phyloP scores from a whole-genome alignment of 805 yeast genomes.

The Candida loeiensis region DNA sequence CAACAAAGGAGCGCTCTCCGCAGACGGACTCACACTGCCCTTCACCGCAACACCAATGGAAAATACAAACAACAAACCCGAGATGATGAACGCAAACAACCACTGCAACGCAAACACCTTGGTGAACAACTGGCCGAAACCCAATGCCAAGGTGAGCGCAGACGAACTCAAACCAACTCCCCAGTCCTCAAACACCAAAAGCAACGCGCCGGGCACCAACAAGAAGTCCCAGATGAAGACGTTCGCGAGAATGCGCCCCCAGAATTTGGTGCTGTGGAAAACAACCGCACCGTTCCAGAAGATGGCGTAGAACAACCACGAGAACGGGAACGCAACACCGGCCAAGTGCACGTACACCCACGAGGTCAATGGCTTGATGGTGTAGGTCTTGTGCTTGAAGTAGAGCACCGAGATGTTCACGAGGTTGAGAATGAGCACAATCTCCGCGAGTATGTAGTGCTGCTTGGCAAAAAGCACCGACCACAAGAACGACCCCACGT shows the following conservation, averaged over 20 bases:
- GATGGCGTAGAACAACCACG: constrained; percentile 69
- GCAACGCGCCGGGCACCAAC: constrained; percentile 55
- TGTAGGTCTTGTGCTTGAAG: constrained; percentile 57
- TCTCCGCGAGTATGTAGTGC: constrained; percentile 56
- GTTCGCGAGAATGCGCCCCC: constrained; percentile 68
- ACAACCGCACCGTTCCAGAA: constrained; percentile 86
- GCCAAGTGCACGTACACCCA: constrained; percentile 65
- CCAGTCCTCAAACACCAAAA: constrained; percentile 66
- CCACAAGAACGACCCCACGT: constrained; percentile 63
- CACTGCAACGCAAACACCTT: constrained; percentile 77
- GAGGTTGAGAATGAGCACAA: constrained; percentile 57
- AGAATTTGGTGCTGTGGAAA: constrained; percentile 56
- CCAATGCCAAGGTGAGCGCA: constrained; percentile 61
- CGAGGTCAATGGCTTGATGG: constrained; percentile 47
- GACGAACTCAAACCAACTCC: constrained; percentile 60
- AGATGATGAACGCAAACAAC: constrained; percentile 73
- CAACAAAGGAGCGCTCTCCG: constrained; percentile 39
- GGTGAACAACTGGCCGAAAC: constrained; percentile 64
- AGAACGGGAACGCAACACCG: constrained; percentile 63
- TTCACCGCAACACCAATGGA: constrained; percentile 45
- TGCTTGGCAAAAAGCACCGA: constrained; percentile 53
- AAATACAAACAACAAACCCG: constrained; percentile 52
- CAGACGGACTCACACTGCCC: constrained; percentile 19
- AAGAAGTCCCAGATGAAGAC: constrained; percentile 75
- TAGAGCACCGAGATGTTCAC: constrained; percentile 55